phyloP scores from a whole-genome alignment of 1,139 yeast genomes.

The Candida sp. region DNA sequence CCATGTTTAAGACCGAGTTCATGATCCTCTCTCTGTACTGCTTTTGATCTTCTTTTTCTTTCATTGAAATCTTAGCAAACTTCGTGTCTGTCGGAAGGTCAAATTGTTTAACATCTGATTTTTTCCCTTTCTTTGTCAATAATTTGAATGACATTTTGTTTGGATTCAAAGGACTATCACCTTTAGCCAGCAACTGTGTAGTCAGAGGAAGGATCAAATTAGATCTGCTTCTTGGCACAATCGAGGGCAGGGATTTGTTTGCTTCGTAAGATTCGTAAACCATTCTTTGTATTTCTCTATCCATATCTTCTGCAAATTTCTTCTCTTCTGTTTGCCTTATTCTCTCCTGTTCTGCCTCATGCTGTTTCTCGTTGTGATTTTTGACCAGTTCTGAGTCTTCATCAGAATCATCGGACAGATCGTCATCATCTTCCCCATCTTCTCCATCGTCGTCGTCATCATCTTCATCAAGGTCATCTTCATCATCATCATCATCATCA shows the following conservation, averaged over 20 bases:
- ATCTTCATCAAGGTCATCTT: conserved; percentile 7
- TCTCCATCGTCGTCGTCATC: conserved; percentile 8
- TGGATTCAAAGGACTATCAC: neutral
- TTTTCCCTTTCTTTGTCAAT: conserved; percentile 50
- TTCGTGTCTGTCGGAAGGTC: conserved; percentile 46
- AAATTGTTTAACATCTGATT: conserved; percentile 39
- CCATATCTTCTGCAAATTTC: conserved; percentile 49
- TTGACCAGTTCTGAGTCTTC: conserved; percentile 7
- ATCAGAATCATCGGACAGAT: conserved; percentile 6
- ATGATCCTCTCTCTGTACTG: conserved; percentile 40
- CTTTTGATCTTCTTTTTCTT: conserved; percentile 29
- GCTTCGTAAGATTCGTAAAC: conserved; percentile 46
- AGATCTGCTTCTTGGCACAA: conserved; percentile 4
- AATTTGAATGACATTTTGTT: conserved; percentile 45
- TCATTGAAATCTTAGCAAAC: conserved; percentile 39
- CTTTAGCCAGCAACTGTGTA: conserved; percentile 5
- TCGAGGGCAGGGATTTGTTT: conserved; percentile 1
- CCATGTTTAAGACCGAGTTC: conserved; percentile 40
- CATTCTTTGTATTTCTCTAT: conserved; percentile 49
- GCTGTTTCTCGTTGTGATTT: conserved; percentile 9
- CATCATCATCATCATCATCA: conserved; percentile 12
- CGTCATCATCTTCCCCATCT: conserved; percentile 10
- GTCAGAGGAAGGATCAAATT: conserved; percentile 21
- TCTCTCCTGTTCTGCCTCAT: conserved; percentile 7
- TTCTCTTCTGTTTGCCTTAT: conserved; percentile 35